Percentiles rank a stretch among this genome's conserved stretches.
phyloP scores from a whole-genome alignment of 805 yeast species.

The Candida vartiovaarae region DNA sequence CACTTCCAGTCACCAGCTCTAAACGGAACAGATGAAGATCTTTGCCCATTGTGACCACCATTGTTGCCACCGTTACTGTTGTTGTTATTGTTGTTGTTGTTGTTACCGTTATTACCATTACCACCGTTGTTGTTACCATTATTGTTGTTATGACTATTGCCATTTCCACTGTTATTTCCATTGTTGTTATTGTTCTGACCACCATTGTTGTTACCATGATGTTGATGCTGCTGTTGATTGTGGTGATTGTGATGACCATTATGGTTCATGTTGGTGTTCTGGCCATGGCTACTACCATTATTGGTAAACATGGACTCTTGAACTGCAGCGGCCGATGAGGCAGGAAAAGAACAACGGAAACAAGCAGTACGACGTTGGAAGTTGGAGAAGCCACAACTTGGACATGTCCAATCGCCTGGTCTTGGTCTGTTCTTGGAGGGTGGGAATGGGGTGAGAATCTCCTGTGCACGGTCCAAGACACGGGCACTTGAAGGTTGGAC shows the following conservation, averaged over 20 bases:
- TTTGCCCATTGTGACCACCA: conserved; percentile 8
- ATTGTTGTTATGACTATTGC: conserved; percentile 5
- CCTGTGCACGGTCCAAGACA: conserved; percentile 77
- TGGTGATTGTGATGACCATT: conserved; percentile 12
- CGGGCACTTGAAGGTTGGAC: conserved; percentile 79
- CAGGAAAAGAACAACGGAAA: conserved; percentile 87
- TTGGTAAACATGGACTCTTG: conserved; percentile 43
- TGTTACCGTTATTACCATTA: conserved; percentile 2
- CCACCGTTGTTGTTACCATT: conserved; percentile 8
- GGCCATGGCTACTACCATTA: conserved; percentile 5
- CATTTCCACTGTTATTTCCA: conserved; percentile 2
- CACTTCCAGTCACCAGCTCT: conserved; percentile 98
- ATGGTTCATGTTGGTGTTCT: conserved; percentile 7
- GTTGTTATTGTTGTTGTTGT: conserved; percentile 10
- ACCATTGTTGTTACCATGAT: conserved; percentile 7
- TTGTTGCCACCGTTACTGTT: conserved; percentile 18
- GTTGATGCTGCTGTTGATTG: conserved; percentile 3
- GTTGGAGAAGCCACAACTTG: conserved; percentile 90
- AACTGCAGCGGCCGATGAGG: conserved; percentile 61
- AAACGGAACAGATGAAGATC: conserved; percentile 68
- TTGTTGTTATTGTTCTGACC: conserved; percentile 2
- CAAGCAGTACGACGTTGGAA: conserved; percentile 93
- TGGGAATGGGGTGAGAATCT: conserved; percentile 78
- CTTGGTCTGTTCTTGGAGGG: conserved; percentile 80
- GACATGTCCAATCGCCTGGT: conserved; percentile 99